phyloP scores from a whole-genome alignment of 257 asterid species.

The Thymus mandschuricus region DNA sequence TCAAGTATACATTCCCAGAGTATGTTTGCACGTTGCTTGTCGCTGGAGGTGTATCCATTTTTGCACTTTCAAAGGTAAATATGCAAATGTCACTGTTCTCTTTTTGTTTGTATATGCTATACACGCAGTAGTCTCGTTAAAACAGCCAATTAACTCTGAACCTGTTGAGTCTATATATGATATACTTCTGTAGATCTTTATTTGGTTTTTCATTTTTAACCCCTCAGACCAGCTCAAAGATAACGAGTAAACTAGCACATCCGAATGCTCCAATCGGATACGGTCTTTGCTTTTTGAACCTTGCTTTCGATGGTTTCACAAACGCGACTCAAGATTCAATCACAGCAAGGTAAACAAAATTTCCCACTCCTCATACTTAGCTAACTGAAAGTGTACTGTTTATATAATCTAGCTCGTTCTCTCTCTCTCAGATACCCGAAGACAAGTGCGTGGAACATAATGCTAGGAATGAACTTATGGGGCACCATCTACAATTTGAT shows the following conservation, averaged over 20 bases:
- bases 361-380: background rate
- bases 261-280: conserved; percentile 98
- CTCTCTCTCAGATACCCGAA: conserved; percentile 75
- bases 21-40: conserved; percentile 89
- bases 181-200: background rate
- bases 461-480: conserved; percentile 99
- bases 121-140: background rate
- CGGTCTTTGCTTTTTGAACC: conserved; percentile 86
- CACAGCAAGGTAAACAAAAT: conserved; percentile 60
- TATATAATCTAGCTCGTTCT: background rate
- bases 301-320: conserved; percentile 98
- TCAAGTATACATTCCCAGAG: conserved; percentile 84
- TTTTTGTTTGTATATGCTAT: background rate
- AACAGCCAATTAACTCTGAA: background rate
- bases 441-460: conserved; percentile 92
- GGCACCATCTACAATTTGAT: conserved; percentile 86
- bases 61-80: conserved; percentile 88
- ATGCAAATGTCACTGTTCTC: background rate
- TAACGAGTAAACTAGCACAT: conserved; percentile 85
- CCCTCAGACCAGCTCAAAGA: conserved; percentile 91
- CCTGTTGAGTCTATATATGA: background rate
- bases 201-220: conserved; percentile 10
- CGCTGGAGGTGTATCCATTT: conserved; percentile 94
- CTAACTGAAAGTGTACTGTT: background rate
- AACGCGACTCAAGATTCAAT: conserved; percentile 99